A percentile compares a stretch with the other conserved stretches of the same genome.
Evolutionary conservation across 2,329 filamentous ascomycete species (phyloP).

Genomic region (Verticillium tricorpus): DNA sequence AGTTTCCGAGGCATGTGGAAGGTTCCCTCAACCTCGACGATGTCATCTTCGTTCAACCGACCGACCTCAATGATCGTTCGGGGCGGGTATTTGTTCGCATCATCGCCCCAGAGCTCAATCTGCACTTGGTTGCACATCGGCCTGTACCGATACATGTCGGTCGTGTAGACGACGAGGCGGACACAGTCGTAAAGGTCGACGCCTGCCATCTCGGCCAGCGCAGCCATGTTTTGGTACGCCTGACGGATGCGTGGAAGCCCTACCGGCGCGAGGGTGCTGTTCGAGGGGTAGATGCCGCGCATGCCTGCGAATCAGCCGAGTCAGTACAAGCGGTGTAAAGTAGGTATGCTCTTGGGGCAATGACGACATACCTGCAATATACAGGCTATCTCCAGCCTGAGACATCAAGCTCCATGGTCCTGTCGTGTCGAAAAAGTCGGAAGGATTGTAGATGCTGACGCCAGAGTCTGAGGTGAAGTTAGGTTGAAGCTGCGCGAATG

Average conservation of each 20-base stretch:
- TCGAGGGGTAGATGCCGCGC: conserved; percentile 24
- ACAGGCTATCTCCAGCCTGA: conserved; percentile 21
- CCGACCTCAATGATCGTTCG: conserved; percentile 25
- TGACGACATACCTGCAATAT: conserved; percentile 18
- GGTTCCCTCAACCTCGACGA: conserved; percentile 26
- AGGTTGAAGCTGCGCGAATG: conserved; percentile 9
- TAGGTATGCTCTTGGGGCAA: not conserved
- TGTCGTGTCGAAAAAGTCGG: conserved; percentile 19
- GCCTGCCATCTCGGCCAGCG: conserved; percentile 22
- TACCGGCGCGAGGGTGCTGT: conserved; percentile 22
- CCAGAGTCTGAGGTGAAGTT: conserved; percentile 23
- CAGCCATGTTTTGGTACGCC: conserved; percentile 25
- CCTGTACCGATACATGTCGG: conserved; percentile 27
- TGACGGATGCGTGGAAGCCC: conserved; percentile 22
- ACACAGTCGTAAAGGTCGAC: conserved; percentile 16
- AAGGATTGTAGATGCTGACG: conserved; percentile 22
- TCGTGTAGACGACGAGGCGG: conserved; percentile 23
- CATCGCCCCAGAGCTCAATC: conserved; percentile 23
- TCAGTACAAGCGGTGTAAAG: not conserved
- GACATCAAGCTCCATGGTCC: conserved; percentile 25
- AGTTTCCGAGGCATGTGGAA: conserved; percentile 11
- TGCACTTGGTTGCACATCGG: conserved; percentile 26
- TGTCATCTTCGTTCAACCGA: conserved; percentile 26
- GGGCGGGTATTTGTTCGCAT: conserved; percentile 22
- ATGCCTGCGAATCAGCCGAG: conserved; percentile 16